Evolutionary conservation across 371 early-diverging fungal genomes (phyloP).

Genomic region (Apophysomyces variabilis): DNA sequence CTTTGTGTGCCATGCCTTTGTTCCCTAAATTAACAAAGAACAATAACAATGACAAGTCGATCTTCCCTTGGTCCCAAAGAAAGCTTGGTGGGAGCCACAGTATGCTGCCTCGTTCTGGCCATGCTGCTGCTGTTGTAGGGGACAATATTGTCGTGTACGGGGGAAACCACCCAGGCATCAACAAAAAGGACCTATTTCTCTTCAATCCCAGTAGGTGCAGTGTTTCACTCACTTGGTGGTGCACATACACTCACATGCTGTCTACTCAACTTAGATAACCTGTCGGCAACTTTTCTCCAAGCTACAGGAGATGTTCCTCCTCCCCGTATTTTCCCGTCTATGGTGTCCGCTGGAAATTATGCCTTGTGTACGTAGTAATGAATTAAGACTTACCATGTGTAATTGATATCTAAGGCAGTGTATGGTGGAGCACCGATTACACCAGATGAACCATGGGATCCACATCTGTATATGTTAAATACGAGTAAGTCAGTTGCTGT

Average conservation of each 20-base stretch:
- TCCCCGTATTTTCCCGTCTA: constrained; percentile 37
- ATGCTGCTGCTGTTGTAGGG: background rate
- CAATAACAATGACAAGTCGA: constrained; percentile 7
- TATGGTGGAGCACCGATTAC: constrained; percentile 51
- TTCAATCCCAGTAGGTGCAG: background rate
- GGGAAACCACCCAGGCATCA: constrained; percentile 3
- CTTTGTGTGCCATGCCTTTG: background rate
- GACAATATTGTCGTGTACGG: background rate
- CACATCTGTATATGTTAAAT: constrained; percentile 45
- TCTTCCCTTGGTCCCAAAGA: constrained; percentile 5
- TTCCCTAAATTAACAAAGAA: background rate
- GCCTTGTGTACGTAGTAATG: constrained; percentile 35
- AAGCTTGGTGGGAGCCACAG: constrained; percentile 5
- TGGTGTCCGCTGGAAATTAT: constrained; percentile 40
- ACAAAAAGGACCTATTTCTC: constrained; percentile 1
- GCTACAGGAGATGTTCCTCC: constrained; percentile 47
- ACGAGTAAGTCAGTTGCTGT: constrained; percentile 16
- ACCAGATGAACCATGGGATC: constrained; percentile 46
- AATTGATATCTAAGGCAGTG: constrained; percentile 27
- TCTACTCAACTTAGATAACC: constrained; percentile 26
- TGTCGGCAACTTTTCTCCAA: constrained; percentile 36
- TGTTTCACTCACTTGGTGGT: too few relatives aligned
- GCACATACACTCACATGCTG: too few relatives aligned
- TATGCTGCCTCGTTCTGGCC: background rate
- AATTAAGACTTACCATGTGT: background rate